phyloP scores from a whole-genome alignment of 208 protist species.

The Acanthamoeba quina region DNA sequence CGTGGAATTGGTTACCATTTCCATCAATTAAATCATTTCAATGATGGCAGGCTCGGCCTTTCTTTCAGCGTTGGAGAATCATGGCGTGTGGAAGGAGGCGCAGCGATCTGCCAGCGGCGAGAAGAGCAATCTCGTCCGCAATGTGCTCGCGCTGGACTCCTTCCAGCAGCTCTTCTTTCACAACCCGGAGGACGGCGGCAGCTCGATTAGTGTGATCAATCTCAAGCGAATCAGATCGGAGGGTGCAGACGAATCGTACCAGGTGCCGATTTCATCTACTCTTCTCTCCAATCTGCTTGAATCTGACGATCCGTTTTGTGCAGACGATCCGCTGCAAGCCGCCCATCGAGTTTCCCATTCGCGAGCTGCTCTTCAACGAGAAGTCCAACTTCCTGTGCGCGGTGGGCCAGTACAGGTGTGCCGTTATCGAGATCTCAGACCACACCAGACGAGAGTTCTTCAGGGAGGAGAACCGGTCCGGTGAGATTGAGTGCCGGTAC shows the following conservation, averaged over 20 bases:
- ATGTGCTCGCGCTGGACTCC: conserved; percentile 12
- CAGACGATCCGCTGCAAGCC: conserved; percentile 21
- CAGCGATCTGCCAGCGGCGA: neutral
- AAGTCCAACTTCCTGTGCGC: conserved; percentile 42
- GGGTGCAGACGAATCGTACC: neutral
- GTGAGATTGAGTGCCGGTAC: conserved; percentile 52
- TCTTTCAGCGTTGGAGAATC: conserved; percentile 5
- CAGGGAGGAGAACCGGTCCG: neutral
- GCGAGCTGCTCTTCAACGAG: conserved; percentile 54
- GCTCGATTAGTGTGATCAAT: conserved; percentile 33
- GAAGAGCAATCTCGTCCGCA: neutral
- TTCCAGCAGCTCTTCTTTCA: conserved; percentile 53
- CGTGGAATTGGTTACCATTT: neutral
- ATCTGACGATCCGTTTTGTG: neutral
- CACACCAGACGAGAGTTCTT: conserved; percentile 4
- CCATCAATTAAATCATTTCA: neutral
- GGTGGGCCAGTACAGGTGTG: conserved; percentile 25
- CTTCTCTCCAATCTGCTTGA: neutral
- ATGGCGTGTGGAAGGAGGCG: neutral
- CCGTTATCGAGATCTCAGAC: conserved; percentile 58
- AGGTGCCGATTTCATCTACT: neutral
- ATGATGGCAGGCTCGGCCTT: neutral
- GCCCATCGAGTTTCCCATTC: conserved; percentile 22
- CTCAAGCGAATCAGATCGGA: conserved; percentile 14
- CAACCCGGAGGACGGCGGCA: neutral